Evolutionary conservation across 1,284 basidiomycete genomes (phyloP).

Genomic region (Xanthoconium separans): DNA sequence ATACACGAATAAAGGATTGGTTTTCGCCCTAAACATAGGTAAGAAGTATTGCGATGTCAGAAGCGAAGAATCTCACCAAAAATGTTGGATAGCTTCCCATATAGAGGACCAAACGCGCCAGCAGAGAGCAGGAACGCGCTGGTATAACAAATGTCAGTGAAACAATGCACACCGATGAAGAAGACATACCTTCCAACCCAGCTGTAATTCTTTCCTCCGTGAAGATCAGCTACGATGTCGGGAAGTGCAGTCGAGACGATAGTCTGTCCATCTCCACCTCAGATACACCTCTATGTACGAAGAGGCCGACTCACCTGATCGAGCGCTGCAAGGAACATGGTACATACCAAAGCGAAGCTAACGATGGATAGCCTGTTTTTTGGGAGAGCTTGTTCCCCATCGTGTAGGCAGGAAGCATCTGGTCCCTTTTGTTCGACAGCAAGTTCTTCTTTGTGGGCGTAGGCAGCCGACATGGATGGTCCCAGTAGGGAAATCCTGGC

Average conservation of each 20-base stretch:
- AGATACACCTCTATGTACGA: not conserved
- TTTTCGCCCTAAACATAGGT: slow-evolving; percentile 56
- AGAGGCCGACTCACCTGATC: slow-evolving; percentile 45
- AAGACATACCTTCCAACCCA: slow-evolving; percentile 69
- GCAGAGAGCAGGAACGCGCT: slow-evolving; percentile 76
- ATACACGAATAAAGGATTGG: slow-evolving; percentile 70
- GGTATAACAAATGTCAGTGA: not conserved
- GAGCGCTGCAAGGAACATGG: slow-evolving; percentile 55
- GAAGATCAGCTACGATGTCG: slow-evolving; percentile 67
- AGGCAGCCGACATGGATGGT: not conserved
- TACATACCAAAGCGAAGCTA: slow-evolving; percentile 51
- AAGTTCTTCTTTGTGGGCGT: not conserved
- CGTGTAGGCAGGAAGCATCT: slow-evolving; percentile 49
- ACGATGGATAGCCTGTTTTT: slow-evolving; percentile 37
- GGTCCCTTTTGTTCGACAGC: slow-evolving; percentile 23
- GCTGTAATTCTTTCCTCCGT: slow-evolving; percentile 65
- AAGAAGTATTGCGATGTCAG: slow-evolving; percentile 22
- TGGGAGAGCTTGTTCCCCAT: slow-evolving; percentile 52
- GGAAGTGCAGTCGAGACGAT: slow-evolving; percentile 81
- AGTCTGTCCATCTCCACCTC: slow-evolving; percentile 42
- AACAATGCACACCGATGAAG: slow-evolving; percentile 15
- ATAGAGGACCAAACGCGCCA: slow-evolving; percentile 65
- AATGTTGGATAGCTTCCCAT: slow-evolving; percentile 74
- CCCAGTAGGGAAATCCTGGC: too few species aligned
- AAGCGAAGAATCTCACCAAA: slow-evolving; percentile 29